Evolutionary conservation across 805 yeast genomes (phyloP).

Genomic region (Candida suzukii): DNA sequence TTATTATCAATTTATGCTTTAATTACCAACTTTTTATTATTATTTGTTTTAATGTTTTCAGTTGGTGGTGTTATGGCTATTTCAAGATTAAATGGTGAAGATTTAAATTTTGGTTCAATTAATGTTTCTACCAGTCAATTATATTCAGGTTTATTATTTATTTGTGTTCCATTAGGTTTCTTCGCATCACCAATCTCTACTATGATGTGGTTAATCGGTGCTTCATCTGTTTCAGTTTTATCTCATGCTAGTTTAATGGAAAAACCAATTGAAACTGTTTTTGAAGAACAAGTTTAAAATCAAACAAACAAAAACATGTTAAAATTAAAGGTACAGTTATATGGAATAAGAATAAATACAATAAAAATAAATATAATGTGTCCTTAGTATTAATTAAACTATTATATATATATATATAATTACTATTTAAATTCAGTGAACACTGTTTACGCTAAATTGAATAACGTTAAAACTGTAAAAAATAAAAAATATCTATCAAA

Average conservation of each 20-base stretch:
- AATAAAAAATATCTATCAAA: too few relatives aligned
- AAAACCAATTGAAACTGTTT: constrained; percentile 95
- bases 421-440: too few relatives aligned
- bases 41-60: constrained; percentile 75
- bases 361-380: too few relatives aligned
- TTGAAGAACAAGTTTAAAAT: constrained; percentile 66
- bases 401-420: too few relatives aligned
- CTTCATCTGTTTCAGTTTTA: constrained; percentile 76
- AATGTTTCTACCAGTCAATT: constrained; percentile 78
- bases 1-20: constrained; percentile 77
- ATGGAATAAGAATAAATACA: too few relatives aligned
- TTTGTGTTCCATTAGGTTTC: constrained; percentile 44
- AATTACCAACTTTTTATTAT: constrained; percentile 73
- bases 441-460: too few relatives aligned
- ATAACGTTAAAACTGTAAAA: too few relatives aligned
- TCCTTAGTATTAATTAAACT: too few relatives aligned
- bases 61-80: constrained; percentile 74
- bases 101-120: constrained; percentile 64
- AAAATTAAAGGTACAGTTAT: neutral
- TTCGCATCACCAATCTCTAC: constrained; percentile 56
- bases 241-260: constrained; percentile 94
- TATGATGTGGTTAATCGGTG: constrained; percentile 94
- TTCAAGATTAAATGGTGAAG: constrained; percentile 72
- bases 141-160: constrained; percentile 76
- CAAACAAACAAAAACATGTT: neutral